Conservation (phyloP, 2,329 filamentous ascomycete species). For the Trichophyton simii region DNA sequence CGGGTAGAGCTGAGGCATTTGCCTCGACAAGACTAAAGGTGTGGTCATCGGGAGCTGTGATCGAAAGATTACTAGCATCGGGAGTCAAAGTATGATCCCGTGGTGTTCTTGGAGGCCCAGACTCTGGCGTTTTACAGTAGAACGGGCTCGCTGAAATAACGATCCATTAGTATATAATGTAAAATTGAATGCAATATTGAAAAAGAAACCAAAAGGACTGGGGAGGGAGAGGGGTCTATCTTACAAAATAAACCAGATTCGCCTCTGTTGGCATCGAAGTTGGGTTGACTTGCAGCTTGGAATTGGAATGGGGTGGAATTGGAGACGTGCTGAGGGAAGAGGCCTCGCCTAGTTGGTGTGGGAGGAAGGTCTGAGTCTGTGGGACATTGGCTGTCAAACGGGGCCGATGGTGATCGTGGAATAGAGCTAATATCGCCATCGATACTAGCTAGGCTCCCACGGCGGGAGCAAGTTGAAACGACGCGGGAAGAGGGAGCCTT, state of each 20-base stretch:
- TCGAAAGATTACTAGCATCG: conserved; percentile 71
- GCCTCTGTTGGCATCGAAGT: background rate
- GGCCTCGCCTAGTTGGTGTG: conserved; percentile 66
- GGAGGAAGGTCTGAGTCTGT: conserved; percentile 69
- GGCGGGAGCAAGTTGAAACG: conserved; percentile 38
- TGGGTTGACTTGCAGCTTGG: background rate
- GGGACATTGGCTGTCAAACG: conserved; percentile 44
- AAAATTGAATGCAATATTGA: background rate
- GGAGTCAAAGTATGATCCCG: conserved; percentile 60
- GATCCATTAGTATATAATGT: conserved; percentile 4
- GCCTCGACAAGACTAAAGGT: conserved; percentile 29
- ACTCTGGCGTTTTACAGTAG: conserved; percentile 40
- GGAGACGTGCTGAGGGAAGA: conserved; percentile 17
- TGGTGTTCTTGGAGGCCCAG: conserved; percentile 61
- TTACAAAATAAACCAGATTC: conserved; percentile 25
- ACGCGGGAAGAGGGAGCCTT: conserved; percentile 26
- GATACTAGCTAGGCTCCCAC: conserved; percentile 65
- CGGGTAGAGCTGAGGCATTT: conserved; percentile 47
- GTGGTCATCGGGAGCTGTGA: conserved; percentile 50
- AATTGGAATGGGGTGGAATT: conserved; percentile 11
- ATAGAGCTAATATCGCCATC: conserved; percentile 61
- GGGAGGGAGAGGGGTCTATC: conserved; percentile 21
- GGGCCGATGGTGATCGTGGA: conserved; percentile 44
- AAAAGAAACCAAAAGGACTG: background rate
- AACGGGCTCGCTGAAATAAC: conserved; percentile 50